phyloP scores from a whole-genome alignment of 2,329 filamentous ascomycete species.

The Claviceps paspali region DNA sequence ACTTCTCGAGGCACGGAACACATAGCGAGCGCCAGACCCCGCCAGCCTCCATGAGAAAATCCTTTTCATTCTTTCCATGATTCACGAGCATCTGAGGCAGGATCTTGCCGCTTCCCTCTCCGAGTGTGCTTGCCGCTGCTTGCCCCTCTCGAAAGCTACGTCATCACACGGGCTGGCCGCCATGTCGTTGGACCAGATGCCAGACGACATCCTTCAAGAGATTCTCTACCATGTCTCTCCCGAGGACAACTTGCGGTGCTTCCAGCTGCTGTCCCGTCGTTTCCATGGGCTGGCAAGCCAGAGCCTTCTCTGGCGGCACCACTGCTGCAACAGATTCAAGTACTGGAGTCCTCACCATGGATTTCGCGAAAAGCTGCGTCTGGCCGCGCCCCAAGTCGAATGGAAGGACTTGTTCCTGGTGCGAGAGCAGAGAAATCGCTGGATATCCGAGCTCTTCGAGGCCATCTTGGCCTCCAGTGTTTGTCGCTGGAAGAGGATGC shows the following conservation, averaged over 20 bases:
- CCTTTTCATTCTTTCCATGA: too few species aligned
- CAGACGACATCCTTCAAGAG: constrained; percentile 72
- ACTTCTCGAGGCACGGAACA: too few species aligned
- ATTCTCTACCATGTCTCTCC: constrained; percentile 53
- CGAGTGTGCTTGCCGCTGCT: background rate
- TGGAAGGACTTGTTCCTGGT: constrained; percentile 60
- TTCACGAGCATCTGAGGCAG: background rate
- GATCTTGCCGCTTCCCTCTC: background rate
- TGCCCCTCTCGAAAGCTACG: background rate
- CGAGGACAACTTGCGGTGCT: constrained; percentile 31
- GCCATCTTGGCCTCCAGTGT: constrained; percentile 56
- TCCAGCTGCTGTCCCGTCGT: constrained; percentile 44
- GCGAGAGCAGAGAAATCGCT: constrained; percentile 36
- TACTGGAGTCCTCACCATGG: constrained; percentile 60
- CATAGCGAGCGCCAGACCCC: background rate
- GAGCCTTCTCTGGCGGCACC: constrained; percentile 62
- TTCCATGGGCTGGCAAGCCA: constrained; percentile 53
- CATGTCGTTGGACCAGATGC: constrained; percentile 36
- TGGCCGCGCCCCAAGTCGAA: constrained; percentile 39
- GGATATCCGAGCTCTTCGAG: constrained; percentile 42
- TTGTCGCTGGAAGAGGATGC: constrained; percentile 52
- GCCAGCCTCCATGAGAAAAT: too few species aligned
- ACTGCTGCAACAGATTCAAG: constrained; percentile 53
- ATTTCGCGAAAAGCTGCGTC: constrained; percentile 39
- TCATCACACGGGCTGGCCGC: constrained; percentile 10